Evolutionary conservation across 2,329 filamentous ascomycete genomes (phyloP), one percentile per base, ranked within the genome.

Genomic region (Sporothrix curviconia): DNA sequence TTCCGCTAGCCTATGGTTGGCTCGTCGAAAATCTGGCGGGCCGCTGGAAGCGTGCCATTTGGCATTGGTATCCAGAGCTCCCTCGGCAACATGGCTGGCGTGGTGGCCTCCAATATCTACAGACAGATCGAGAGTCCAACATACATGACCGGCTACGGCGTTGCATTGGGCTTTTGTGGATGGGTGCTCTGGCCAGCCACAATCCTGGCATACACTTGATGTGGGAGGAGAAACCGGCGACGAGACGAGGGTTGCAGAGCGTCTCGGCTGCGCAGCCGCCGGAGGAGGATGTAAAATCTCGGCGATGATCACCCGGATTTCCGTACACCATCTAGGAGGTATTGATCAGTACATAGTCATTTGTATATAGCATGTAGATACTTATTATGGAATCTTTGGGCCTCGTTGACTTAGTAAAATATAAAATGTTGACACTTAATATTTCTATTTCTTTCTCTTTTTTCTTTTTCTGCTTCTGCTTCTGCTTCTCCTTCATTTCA

Each of bases 21-120:
- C 69, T 84, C 22, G 74, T 74, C 57, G 83, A 84, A 65, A 80
- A 80, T 61, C 73, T 82, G 62, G 75, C 73, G 1, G 80, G 80
- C 1, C 79, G 82, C 65, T 83, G 81, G 66, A 84, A 84, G 69
- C 74, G 79, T 17, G 72, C 74, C n/a, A 0, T 72, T 84, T 28
- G 74, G 75, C 6, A 73, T 78, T 19, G 80, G 79, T 15, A 72
- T 82, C 60, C 76, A 76, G 70, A 74, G 79, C 62, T 62, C 75
- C 59, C 71, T 80, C 5, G 79, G 79, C 12, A 81, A 81, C 64
- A 61, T 74, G 7, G 75, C 72, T 0, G 78, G 78, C 3, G 75
- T 81, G 50, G 69, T 81, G 12, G 76, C 76, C 0, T 73, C 71
- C 43, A 81, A 81, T 61, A 74, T 81, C 55, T 83, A 50, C 34